phyloP scores from a whole-genome alignment of 2,329 filamentous ascomycete genomes.

The Fusarium begoniae region DNA sequence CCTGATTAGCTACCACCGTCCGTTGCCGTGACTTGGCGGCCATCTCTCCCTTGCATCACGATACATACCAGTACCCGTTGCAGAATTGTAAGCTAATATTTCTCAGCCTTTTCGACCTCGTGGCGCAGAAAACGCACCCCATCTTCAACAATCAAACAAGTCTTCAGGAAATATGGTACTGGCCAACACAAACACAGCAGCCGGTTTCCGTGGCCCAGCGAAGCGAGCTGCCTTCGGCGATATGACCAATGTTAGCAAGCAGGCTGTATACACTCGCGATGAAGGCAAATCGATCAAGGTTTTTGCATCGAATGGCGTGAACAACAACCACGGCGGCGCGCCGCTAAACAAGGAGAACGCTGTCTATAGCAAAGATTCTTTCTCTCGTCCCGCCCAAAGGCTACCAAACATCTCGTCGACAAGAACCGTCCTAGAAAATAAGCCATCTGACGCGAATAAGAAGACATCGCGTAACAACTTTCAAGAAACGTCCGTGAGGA shows the following conservation, averaged over 20 bases:
- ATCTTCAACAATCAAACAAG: conserved; percentile 83
- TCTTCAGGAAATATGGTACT: conserved; percentile 70
- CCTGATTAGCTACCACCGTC: conserved; percentile 1
- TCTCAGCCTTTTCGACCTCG: conserved; percentile 53
- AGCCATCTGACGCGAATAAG: conserved; percentile 38
- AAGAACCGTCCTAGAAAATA: conserved; percentile 37
- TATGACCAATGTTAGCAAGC: conserved; percentile 74
- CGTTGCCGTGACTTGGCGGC: background rate
- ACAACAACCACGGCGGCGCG: conserved; percentile 37
- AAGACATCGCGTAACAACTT: conserved; percentile 29
- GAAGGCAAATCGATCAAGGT: conserved; percentile 50
- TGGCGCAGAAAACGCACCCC: conserved; percentile 59
- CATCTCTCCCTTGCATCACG: conserved; percentile 30
- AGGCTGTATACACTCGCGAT: conserved; percentile 43
- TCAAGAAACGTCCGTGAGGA: conserved; percentile 34
- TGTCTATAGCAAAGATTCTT: conserved; percentile 47
- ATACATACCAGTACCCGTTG: conserved; percentile 1
- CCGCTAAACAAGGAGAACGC: conserved; percentile 58
- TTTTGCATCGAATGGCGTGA: conserved; percentile 36
- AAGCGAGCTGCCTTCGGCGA: conserved; percentile 86
- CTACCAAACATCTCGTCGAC: conserved; percentile 33
- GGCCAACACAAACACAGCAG: conserved; percentile 40
- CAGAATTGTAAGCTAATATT: conserved; percentile 20
- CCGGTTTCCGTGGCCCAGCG: conserved; percentile 56
- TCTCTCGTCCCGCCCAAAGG: conserved; percentile 52